Evolutionary conservation across 257 asterid species (phyloP).

Genomic region (Linderniella brevidens): DNA sequence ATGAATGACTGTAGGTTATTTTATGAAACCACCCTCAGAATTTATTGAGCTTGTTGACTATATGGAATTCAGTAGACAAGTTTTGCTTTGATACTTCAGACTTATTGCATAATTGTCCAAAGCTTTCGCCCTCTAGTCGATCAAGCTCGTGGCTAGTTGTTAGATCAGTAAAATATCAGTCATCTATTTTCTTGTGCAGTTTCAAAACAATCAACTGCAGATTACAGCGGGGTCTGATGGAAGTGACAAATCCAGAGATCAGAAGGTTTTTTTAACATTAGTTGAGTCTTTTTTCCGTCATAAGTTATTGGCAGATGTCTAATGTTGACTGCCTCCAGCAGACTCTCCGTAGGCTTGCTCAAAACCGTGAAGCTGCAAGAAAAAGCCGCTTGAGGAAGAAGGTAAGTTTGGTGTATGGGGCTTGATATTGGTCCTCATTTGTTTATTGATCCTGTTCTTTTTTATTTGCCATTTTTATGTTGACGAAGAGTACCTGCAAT

Average conservation of each 20-base stretch:
- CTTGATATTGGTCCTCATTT: no score
- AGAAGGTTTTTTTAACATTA: conserved; percentile 40
- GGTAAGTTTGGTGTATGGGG: conserved; percentile 17
- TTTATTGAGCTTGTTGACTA: background rate
- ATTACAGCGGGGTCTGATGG: conserved; percentile 71
- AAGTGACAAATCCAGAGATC: conserved; percentile 91
- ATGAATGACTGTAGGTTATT: conserved; percentile 1
- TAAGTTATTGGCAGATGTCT: background rate
- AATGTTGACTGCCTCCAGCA: conserved; percentile 14
- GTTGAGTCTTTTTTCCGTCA: conserved; percentile 2
- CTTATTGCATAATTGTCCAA: background rate
- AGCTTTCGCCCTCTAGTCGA: conserved; percentile 3
- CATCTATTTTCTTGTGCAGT: conserved; percentile 28
- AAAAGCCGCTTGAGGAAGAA: conserved; percentile 91
- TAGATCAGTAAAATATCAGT: conserved; percentile 3
- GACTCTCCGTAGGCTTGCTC: conserved; percentile 93
- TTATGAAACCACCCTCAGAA: background rate
- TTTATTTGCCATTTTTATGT: background rate
- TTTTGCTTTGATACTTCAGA: background rate
- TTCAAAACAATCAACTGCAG: conserved; percentile 33
- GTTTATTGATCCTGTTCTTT: background rate
- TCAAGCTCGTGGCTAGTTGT: conserved; percentile 9
- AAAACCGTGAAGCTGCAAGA: conserved; percentile 98
- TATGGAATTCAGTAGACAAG: background rate
- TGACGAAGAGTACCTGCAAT: background rate